phyloP scores from a whole-genome alignment of 352 stramenopile genomes.

The Pythium insidiosum region DNA sequence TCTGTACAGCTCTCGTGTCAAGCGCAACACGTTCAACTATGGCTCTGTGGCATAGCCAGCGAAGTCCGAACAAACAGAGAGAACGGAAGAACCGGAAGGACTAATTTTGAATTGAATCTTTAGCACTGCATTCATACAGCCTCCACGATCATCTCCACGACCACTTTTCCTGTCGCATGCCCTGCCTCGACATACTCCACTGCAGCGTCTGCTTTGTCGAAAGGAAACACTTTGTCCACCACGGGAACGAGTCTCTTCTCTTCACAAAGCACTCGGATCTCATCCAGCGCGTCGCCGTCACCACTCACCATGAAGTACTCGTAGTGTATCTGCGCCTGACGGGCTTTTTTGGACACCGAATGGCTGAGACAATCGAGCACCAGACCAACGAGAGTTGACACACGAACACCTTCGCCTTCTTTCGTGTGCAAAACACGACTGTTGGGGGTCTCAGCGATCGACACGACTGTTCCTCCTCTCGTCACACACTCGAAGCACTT shows the following conservation, averaged over 20 bases:
- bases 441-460: constrained; percentile 50
- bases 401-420: constrained; percentile 21
- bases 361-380: constrained; percentile 56
- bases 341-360: constrained; percentile 41
- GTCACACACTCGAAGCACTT: constrained; percentile 62
- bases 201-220: constrained; percentile 52
- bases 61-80: background rate
- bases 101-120: background rate
- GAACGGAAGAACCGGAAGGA: too few species aligned
- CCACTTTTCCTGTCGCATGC: constrained; percentile 55
- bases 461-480: constrained; percentile 39
- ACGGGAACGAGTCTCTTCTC: constrained; percentile 34
- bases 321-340: constrained; percentile 41
- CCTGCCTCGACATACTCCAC: constrained; percentile 60
- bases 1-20: constrained; percentile 53
- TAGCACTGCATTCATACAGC: background rate
- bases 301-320: constrained; percentile 42
- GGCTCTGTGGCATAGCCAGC: constrained; percentile 17
- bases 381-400: constrained; percentile 37
- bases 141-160: constrained; percentile 38
- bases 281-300: constrained; percentile 31
- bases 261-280: constrained; percentile 42
- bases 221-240: constrained; percentile 61
- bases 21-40: constrained; percentile 38
- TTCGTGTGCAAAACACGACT: constrained; percentile 22